These are phyloP conservation scores for Sporothrix phasma DNA, from an alignment of 2,329 filamentous ascomycete genomes.

Conservation along the genomic window DNA sequence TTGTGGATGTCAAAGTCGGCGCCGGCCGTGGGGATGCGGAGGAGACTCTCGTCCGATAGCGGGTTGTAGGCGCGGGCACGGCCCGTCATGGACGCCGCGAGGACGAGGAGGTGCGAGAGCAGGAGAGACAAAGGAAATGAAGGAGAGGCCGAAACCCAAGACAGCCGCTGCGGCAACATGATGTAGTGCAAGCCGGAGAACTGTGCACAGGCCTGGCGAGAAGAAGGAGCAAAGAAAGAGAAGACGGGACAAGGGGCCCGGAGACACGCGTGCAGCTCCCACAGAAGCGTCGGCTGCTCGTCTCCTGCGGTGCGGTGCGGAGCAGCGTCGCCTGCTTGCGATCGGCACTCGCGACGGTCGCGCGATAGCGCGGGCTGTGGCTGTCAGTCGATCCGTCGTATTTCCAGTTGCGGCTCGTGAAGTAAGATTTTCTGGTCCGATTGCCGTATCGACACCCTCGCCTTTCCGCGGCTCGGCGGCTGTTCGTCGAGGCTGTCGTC, in stretches of 20 bases:
- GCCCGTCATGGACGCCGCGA: constrained; percentile 18
- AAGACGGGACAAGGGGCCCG: not conserved
- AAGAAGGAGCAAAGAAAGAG: not conserved
- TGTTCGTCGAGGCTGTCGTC: not conserved
- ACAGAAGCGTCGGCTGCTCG: not conserved
- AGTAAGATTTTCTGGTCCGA: not conserved
- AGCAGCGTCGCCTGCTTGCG: not conserved
- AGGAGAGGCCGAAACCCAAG: not conserved
- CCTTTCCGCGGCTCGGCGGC: not conserved
- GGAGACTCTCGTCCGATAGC: constrained; percentile 67
- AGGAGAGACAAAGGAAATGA: not conserved
- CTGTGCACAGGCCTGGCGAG: not conserved
- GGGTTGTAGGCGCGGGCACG: constrained; percentile 35
- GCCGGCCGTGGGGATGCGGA: constrained; percentile 59
- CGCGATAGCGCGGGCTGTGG: not conserved
- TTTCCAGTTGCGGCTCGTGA: not conserved
- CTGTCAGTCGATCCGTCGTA: not conserved
- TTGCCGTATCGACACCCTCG: not conserved
- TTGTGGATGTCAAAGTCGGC: constrained; percentile 68
- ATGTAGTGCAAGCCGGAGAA: not conserved
- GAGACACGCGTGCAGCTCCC: not conserved
- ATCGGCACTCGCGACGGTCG: not conserved
- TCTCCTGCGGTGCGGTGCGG: not conserved
- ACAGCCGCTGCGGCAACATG: constrained; percentile 2
- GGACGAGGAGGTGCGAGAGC: constrained; percentile 15